Evolutionary conservation across 2,329 filamentous ascomycete species (phyloP).

Genomic region (Diaporthe nobilis): DNA sequence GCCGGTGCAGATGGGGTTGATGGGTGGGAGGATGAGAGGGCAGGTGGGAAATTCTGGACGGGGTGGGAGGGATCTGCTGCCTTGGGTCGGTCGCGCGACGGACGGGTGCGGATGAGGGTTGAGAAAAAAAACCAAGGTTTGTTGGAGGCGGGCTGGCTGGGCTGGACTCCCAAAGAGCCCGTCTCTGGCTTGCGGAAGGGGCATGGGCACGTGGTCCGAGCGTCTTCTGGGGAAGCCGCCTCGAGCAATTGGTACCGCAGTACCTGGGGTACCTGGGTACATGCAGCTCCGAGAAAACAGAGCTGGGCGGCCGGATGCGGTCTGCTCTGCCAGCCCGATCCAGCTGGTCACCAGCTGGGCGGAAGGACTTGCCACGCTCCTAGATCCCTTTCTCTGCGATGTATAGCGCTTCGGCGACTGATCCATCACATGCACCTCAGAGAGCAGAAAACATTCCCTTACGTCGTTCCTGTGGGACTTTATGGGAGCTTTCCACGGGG

Average conservation of each 20-base stretch:
- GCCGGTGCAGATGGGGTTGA: slow-evolving; percentile 22
- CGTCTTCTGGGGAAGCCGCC: slow-evolving; percentile 28
- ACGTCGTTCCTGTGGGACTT: not conserved
- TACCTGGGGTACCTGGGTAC: slow-evolving; percentile 9
- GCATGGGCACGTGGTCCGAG: slow-evolving; percentile 21
- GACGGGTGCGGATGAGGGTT: slow-evolving; percentile 31
- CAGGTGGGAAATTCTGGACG: slow-evolving; percentile 24
- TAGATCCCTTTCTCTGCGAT: not conserved
- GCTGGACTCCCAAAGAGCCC: slow-evolving; percentile 16
- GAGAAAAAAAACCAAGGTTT: slow-evolving; percentile 40
- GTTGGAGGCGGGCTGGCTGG: slow-evolving; percentile 31
- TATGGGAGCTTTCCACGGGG: not conserved
- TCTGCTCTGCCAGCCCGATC: not conserved
- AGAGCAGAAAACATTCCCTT: not conserved
- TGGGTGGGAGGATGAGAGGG: slow-evolving; percentile 18
- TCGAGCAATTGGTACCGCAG: not conserved
- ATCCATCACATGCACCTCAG: not conserved
- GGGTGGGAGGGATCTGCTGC: slow-evolving; percentile 41
- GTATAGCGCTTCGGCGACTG: no score
- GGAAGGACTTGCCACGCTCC: not conserved
- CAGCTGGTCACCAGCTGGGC: slow-evolving; percentile 29
- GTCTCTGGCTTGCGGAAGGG: not conserved
- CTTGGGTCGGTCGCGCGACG: slow-evolving; percentile 36
- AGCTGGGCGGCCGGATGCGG: slow-evolving; percentile 16
- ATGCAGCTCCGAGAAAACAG: not conserved